phyloP scores from a whole-genome alignment of 306 rosid genomes.

The Boehmeria nivea region DNA sequence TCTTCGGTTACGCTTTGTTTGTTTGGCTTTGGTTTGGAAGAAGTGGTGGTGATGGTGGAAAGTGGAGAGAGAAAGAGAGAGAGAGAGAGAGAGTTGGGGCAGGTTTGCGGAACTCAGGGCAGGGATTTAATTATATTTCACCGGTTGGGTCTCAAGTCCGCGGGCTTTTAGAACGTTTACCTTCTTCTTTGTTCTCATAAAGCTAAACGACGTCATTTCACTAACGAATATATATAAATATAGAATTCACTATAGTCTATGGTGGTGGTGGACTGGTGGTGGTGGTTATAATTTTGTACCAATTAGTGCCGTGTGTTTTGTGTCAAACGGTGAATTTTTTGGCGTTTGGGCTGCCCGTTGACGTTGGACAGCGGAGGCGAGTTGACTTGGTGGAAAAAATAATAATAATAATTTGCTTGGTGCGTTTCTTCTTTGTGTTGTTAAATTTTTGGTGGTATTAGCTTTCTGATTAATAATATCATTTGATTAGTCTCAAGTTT shows the following conservation, averaged over 20 bases:
- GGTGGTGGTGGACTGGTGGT: no score
- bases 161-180: background rate
- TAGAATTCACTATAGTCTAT: no score
- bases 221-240: no score
- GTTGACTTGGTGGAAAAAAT: conserved; percentile 14
- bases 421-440: background rate
- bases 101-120: conserved; percentile 27
- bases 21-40: background rate
- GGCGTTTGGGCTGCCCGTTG: conserved; percentile 21
- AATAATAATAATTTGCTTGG: background rate
- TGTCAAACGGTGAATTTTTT: background rate
- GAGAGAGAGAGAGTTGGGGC: background rate
- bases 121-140: conserved; percentile 26
- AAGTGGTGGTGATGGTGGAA: background rate
- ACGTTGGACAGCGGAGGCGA: background rate
- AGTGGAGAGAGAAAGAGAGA: background rate
- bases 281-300: no score
- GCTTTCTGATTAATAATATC: no score
- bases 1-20: conserved; percentile 2
- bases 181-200: background rate
- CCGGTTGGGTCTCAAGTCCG: conserved; percentile 25
- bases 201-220: conserved; percentile 22
- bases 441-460: background rate
- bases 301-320: background rate
- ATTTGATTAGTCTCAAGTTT: no score